Evolutionary conservation across 495 filamentous ascomycete species (phyloP).

Genomic region (Lophiostoma macrostomum): DNA sequence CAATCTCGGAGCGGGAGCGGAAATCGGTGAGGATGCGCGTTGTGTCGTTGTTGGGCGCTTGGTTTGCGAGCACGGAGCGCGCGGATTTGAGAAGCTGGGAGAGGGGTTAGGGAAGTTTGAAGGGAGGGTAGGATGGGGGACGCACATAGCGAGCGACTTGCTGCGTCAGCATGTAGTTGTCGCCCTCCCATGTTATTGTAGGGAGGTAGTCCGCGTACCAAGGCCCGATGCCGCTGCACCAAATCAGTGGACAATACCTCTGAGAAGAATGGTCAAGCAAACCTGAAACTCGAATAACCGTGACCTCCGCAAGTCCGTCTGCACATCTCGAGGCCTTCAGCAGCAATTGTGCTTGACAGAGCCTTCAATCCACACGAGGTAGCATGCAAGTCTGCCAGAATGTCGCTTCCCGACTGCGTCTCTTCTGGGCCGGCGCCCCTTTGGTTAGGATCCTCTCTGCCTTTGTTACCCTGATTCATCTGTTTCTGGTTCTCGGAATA

Average conservation of each 20-base stretch:
- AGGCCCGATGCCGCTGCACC: constrained; percentile 55
- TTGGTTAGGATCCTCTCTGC: constrained; percentile 41
- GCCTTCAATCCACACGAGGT: constrained; percentile 73
- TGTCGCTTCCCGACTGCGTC: constrained; percentile 59
- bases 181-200: constrained; percentile 66
- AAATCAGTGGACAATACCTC: not conserved
- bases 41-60: constrained; percentile 56
- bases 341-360: constrained; percentile 62
- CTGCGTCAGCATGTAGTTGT: constrained; percentile 77
- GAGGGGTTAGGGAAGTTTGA: constrained; percentile 10
- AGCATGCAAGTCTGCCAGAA: constrained; percentile 69
- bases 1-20: constrained; percentile 59
- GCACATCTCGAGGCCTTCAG: constrained; percentile 67
- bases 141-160: constrained; percentile 68
- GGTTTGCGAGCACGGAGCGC: constrained; percentile 57
- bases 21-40: constrained; percentile 56
- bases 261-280: not conserved
- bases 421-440: constrained; percentile 66
- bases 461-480: constrained; percentile 50
- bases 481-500: constrained; percentile 64
- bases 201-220: constrained; percentile 69
- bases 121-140: constrained; percentile 4
- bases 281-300: constrained; percentile 63
- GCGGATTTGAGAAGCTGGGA: constrained; percentile 58
- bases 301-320: constrained; percentile 72